Conservation (phyloP, 108 stramenopile species). For the Schizochytrium sp. region DNA sequence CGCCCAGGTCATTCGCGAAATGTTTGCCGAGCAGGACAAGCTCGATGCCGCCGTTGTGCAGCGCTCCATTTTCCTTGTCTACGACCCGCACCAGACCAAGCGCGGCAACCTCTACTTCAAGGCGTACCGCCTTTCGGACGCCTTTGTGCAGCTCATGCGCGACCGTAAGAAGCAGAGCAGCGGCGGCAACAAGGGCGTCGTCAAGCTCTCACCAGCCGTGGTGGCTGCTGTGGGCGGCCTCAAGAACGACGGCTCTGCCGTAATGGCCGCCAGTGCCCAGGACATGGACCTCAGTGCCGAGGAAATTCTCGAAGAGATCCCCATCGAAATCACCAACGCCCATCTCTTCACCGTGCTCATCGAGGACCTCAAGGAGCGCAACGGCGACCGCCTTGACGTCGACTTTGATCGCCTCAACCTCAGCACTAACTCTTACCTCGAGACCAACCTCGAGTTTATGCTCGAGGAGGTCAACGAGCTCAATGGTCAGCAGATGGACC, state of each 20-base stretch:
- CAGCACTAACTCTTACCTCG: slow-evolving; percentile 81
- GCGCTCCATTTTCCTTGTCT: slow-evolving; percentile 71
- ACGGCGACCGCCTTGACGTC: slow-evolving; percentile 70
- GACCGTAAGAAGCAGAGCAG: slow-evolving; percentile 50
- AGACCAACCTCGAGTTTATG: slow-evolving; percentile 87
- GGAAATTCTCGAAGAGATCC: slow-evolving; percentile 84
- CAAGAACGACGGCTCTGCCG: not conserved
- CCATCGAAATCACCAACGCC: slow-evolving; percentile 75
- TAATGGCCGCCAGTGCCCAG: not conserved
- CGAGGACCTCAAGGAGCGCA: slow-evolving; percentile 53
- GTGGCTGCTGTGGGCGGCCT: not conserved
- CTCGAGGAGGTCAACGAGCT: slow-evolving; percentile 90
- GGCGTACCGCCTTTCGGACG: slow-evolving; percentile 80
- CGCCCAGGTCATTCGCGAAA: slow-evolving; percentile 69
- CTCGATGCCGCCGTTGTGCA: slow-evolving; percentile 69
- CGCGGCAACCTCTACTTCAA: slow-evolving; percentile 79
- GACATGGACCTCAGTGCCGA: slow-evolving; percentile 38
- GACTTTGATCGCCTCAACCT: slow-evolving; percentile 51
- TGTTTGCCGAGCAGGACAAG: slow-evolving; percentile 85
- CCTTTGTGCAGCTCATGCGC: slow-evolving; percentile 50
- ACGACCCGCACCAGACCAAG: slow-evolving; percentile 87
- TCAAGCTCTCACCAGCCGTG: slow-evolving; percentile 9
- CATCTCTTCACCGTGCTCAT: slow-evolving; percentile 73
- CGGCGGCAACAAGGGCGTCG: not conserved
- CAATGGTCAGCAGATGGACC: slow-evolving; percentile 63